phyloP scores from a whole-genome alignment of 2,329 filamentous ascomycete genomes.

The Botrytis pseudocinerea region DNA sequence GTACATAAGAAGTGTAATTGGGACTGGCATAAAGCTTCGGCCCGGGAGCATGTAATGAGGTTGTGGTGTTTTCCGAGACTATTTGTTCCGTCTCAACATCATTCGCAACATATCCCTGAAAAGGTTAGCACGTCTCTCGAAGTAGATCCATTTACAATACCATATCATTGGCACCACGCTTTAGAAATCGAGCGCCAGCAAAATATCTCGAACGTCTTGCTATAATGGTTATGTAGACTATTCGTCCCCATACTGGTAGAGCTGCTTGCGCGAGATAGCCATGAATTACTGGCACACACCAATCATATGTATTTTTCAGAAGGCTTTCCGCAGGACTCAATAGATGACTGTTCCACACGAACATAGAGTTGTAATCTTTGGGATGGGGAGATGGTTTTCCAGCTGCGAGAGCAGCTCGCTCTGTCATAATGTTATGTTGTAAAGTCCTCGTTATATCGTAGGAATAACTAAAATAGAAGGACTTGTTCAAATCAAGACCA shows the following conservation, averaged over 20 bases:
- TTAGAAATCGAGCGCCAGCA: constrained; percentile 89
- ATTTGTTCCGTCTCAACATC: constrained; percentile 99
- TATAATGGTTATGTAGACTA: constrained; percentile 90
- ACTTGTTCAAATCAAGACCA: constrained; percentile 85
- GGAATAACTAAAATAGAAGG: constrained; percentile 98
- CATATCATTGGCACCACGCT: constrained; percentile 89
- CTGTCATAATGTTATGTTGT: constrained; percentile 85
- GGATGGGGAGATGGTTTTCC: constrained; percentile 60
- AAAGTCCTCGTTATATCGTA: constrained; percentile 93
- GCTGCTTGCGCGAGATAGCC: constrained; percentile 93
- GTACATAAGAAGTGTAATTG: constrained; percentile 92
- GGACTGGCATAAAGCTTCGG: constrained; percentile 83
- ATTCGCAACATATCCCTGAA: constrained; percentile 85
- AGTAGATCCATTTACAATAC: constrained; percentile 40
- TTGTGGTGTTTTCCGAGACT: constrained; percentile 89
- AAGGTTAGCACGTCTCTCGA: constrained; percentile 23
- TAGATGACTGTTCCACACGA: constrained; percentile 94
- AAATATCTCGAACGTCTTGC: constrained; percentile 90
- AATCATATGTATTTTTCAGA: constrained; percentile 83
- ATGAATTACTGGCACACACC: constrained; percentile 94
- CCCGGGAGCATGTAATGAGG: constrained; percentile 91
- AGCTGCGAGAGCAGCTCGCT: constrained; percentile 69
- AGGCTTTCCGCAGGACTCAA: constrained; percentile 70
- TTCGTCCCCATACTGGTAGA: constrained; percentile 81
- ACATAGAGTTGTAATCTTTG: constrained; percentile 86